Base-by-base conservation (phyloP, 2,329 filamentous ascomycete genomes). In the Exophiala sideris region DNA sequence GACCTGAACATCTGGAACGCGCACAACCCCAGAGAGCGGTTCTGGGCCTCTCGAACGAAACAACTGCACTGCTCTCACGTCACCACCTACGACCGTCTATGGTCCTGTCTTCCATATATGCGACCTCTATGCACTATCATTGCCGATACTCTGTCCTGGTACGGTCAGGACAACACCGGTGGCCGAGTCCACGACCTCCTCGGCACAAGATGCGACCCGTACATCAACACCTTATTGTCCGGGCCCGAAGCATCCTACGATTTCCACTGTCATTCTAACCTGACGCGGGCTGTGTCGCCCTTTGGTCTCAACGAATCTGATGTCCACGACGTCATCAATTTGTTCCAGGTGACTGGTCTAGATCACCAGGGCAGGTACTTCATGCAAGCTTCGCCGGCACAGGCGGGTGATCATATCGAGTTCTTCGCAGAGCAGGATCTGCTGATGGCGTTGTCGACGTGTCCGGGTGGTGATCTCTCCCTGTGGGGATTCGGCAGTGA, bases 1-100 rank as follows among this genome's bases (percentile, higher is more conserved):
- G 89, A 94, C 64, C 73, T 94, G 14, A 95, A 95, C 68, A 79
- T 94, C 63, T 95, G 88, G 87, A 89, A 87, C 63, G 76, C 79
- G 4, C 73, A 84, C 59, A 91, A 94, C 68, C 86, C 88, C 0
- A 81, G 88, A 11, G 89, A 95, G 68, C 79, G 84, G 39, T 89
- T 95, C 74, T 95, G 89, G 89, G 89, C 89, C 1, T 78, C 83
- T 1, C 81, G 89, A 35, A 94, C 89, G 10, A 80, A 85, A 54
- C 89, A 95, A 68, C 79, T 95, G 14, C 87, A 95, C 63, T 81
- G 85, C 11, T 85, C 85, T 2, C 89, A 95, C 67, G 80, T 95
- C 40, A 79, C 78, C 0, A 82, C 83, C 0, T 79, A 84, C 47
- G 88, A 94, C 71, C 78, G 88, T 1, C 75, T 95, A 4, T 94